Conservation (phyloP, 2,329 filamentous ascomycete species). For the Dothistroma pini region DNA sequence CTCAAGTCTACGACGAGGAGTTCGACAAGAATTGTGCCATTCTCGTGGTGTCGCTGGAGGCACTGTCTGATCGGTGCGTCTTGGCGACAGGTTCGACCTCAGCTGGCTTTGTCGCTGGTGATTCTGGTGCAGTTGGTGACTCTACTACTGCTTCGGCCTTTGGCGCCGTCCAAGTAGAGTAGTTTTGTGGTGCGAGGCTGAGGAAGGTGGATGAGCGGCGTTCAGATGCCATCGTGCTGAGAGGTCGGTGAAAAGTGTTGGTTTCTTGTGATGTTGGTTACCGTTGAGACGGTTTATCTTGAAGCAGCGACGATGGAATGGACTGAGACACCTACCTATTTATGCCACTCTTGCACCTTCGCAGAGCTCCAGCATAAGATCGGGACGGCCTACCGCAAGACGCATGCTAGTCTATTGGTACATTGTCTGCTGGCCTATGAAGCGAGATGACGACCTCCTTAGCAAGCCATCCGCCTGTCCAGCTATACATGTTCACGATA, state of each 20-base stretch:
- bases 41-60: constrained; percentile 12
- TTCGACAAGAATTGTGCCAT: constrained; percentile 14
- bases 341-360: constrained; percentile 3
- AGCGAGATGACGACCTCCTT: constrained; percentile 13
- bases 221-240: constrained; percentile 11
- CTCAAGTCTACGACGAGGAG: constrained; percentile 13
- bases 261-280: neutral
- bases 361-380: neutral
- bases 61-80: constrained; percentile 19
- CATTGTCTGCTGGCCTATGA: constrained; percentile 13
- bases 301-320: too few relatives aligned
- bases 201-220: constrained; percentile 22
- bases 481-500: constrained; percentile 16
- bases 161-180: constrained; percentile 17
- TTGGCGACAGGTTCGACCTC: constrained; percentile 16
- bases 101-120: constrained; percentile 1
- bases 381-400: neutral
- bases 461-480: constrained; percentile 17
- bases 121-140: neutral
- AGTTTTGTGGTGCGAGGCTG: constrained; percentile 18
- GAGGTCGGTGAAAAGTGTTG: neutral
- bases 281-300: neutral
- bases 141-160: constrained; percentile 10
- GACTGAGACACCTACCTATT: constrained; percentile 9
- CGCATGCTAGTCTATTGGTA: constrained; percentile 1